Percentiles rank a stretch among this genome's conserved stretches.
These are phyloP conservation scores for Backusella westeae DNA, from an alignment of 192 early-diverging fungal genomes.

Conservation along the genomic window DNA sequence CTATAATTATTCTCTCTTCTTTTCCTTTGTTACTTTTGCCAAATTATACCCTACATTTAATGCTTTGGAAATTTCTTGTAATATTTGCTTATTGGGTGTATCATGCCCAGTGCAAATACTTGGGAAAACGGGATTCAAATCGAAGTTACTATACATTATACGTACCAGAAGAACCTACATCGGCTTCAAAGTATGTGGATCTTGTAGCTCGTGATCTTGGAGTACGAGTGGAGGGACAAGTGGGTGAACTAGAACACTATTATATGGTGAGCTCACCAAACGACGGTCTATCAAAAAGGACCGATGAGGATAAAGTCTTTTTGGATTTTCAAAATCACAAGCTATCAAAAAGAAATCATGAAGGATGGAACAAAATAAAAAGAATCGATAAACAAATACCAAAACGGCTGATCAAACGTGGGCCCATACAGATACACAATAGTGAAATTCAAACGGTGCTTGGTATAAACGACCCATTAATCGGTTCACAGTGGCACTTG, in stretches of 20 bases:
- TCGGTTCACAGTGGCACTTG: conserved; percentile 77
- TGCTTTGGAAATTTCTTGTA: background rate
- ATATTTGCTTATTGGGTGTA: background rate
- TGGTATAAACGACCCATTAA: conserved; percentile 66
- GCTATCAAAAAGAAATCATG: background rate
- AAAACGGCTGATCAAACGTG: conserved; percentile 4
- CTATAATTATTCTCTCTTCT: background rate
- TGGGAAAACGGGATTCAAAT: background rate
- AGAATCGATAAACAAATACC: conserved; percentile 24
- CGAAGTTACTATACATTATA: conserved; percentile 4
- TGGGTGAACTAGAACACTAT: conserved; percentile 67
- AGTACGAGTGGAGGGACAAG: conserved; percentile 50
- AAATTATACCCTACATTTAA: background rate
- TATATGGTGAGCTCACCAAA: conserved; percentile 60
- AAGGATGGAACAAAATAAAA: conserved; percentile 16
- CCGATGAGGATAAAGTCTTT: conserved; percentile 9
- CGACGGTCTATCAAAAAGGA: background rate
- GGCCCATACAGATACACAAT: conserved; percentile 5
- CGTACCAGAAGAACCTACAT: background rate
- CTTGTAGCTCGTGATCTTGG: conserved; percentile 37
- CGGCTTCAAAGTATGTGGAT: background rate
- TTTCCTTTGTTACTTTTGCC: background rate
- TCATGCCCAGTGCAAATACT: background rate
- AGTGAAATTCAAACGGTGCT: conserved; percentile 3
- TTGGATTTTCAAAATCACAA: conserved; percentile 5